phyloP scores from a whole-genome alignment of 257 asterid species.

The Avicennia marina region DNA sequence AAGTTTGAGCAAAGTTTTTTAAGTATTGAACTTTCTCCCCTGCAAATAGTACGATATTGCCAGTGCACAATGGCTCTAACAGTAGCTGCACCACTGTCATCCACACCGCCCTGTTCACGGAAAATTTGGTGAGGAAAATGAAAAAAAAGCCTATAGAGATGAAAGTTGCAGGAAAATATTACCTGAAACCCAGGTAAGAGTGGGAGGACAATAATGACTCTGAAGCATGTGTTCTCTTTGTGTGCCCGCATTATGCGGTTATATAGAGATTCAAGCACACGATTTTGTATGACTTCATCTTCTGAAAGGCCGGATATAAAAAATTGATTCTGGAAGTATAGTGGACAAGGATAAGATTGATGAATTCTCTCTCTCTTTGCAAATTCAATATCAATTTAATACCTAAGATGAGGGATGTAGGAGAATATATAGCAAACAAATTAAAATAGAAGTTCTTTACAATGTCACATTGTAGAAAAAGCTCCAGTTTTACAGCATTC shows the following conservation, averaged over 20 bases:
- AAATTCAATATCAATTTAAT: conserved; percentile 1
- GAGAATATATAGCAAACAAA: neutral
- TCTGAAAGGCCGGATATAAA: conserved; percentile 89
- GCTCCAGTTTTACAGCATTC: no score
- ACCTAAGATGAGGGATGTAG: neutral
- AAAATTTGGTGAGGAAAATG: conserved; percentile 13
- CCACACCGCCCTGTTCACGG: conserved; percentile 78
- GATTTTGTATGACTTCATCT: conserved; percentile 80
- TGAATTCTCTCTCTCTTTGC: neutral
- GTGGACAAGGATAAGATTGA: conserved; percentile 6
- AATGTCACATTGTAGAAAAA: no score
- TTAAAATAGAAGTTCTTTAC: no score
- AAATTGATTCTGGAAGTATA: conserved; percentile 75
- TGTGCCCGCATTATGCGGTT: conserved; percentile 80
- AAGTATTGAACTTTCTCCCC: conserved; percentile 71
- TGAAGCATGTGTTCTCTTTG: conserved; percentile 57
- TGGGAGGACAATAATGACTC: conserved; percentile 85
- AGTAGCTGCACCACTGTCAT: conserved; percentile 93
- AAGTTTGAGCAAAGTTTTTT: conserved; percentile 64
- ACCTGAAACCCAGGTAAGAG: conserved; percentile 97
- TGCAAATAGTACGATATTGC: conserved; percentile 90
- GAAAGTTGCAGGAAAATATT: conserved; percentile 17
- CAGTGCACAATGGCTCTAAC: conserved; percentile 97
- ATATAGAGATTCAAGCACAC: conserved; percentile 79
- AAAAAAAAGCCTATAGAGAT: conserved; percentile 5